Base-by-base conservation (phyloP, 2,329 filamentous ascomycete species). In the Fusarium poae region DNA sequence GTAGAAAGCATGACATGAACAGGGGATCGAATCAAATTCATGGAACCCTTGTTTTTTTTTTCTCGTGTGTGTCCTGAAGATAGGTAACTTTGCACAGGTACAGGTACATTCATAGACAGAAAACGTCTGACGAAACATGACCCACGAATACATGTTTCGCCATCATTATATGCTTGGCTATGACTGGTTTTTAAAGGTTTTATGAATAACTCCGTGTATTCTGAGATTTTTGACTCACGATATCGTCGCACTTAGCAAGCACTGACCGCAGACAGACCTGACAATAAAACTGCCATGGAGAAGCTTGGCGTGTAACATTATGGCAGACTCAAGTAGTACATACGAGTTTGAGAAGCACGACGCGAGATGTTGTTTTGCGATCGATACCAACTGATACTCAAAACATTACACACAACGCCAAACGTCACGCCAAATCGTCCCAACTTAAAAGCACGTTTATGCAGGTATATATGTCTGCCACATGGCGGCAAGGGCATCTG, bases 401-500 rank as follows among this genome's bases (percentile, higher is more conserved):
- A 20, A 30, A 45, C 42, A 29, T 44, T 44, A 9, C 42, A 27
- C 18, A 25, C 42, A 50, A 50, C 32, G 48, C 30, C 32, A 55
- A 57, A 40, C 30, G 37, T 50, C 53, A 61, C 63, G 55, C 48
- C 39, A 51, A 61, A 37, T 32, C 65, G 49, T 65, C 51, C 55
- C 58, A 58, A 53, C 48, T 54, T 52, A 55, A 64, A 51, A 57
- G 61, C 34, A 50, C 32, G 34, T 61, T 40, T 40, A 65, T 65
- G 43, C 43, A 50, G 18, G 32, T 50, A 39, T 50, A 39, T 40
- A 50, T 45, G 56, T 61, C 53, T 71, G 67, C 71, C 71, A 72
- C 72, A 72, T 68, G 67, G 69, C 60, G 52, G 52, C 54, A 63
- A 62, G 56, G 54, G 49, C 43, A 54, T 44, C 34, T 32, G 21